Evolutionary conservation across 2,329 filamentous ascomycete species (phyloP).

Genomic region (Huntiella moniliformis): DNA sequence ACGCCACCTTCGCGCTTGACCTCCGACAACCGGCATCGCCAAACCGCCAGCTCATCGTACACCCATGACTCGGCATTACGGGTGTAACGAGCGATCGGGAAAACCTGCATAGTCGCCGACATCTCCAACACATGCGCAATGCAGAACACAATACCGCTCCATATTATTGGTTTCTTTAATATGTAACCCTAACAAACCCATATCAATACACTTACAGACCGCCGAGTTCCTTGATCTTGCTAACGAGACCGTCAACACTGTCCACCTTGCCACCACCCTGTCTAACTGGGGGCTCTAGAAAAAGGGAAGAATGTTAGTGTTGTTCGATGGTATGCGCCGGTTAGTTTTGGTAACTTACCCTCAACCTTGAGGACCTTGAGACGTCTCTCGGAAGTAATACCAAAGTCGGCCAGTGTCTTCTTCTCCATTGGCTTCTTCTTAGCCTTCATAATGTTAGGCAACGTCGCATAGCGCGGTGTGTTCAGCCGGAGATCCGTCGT

Average conservation of each 20-base stretch:
- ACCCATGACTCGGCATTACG: no score
- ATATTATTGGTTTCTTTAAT: background rate
- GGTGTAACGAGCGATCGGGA: no score
- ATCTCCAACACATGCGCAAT: no score
- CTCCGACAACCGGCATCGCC: no score
- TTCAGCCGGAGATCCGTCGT: constrained; percentile 91
- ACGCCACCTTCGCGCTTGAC: no score
- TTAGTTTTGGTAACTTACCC: constrained; percentile 31
- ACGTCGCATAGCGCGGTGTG: constrained; percentile 79
- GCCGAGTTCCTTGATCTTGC: constrained; percentile 88
- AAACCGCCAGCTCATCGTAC: no score
- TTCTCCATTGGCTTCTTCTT: constrained; percentile 99
- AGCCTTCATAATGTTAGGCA: constrained; percentile 99
- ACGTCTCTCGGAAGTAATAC: constrained; percentile 52
- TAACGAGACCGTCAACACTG: constrained; percentile 84
- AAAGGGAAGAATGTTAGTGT: constrained; percentile 1
- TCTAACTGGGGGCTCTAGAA: constrained; percentile 59
- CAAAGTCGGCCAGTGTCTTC: constrained; percentile 68
- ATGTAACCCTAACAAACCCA: background rate
- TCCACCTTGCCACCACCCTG: constrained; percentile 95
- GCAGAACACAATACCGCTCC: background rate
- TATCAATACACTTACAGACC: constrained; percentile 40
- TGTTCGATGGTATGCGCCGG: background rate
- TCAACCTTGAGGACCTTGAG: constrained; percentile 82
- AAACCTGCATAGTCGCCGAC: no score